Conservation (phyloP, 495 filamentous ascomycete genomes). For the Penicillium malachiteum region DNA sequence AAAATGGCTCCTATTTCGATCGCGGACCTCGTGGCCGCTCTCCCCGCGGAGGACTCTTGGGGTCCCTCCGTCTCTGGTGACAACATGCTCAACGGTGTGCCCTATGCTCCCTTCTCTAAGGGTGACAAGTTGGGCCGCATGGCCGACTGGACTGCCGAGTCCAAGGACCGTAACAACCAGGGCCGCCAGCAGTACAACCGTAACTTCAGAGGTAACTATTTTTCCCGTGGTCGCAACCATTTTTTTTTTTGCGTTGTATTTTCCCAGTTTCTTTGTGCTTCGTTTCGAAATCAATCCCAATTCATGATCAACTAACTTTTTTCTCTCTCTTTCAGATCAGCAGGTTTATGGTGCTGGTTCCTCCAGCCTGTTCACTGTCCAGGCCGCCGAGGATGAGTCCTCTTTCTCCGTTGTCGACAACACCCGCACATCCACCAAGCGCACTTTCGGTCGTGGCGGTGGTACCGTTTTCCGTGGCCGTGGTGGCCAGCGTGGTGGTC, state of each 20-base stretch:
- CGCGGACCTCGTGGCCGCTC: conserved; percentile 56
- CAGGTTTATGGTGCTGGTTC: conserved; percentile 94
- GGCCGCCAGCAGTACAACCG: conserved; percentile 85
- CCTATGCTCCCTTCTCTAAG: conserved; percentile 97
- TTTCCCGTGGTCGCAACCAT: background rate
- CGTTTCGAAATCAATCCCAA: background rate
- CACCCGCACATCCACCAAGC: conserved; percentile 76
- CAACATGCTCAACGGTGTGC: conserved; percentile 87
- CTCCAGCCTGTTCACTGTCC: conserved; percentile 81
- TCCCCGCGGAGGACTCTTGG: conserved; percentile 73
- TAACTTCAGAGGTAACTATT: conserved; percentile 75
- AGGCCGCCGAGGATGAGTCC: conserved; percentile 90
- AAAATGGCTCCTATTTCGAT: conserved; percentile 58
- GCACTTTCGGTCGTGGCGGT: conserved; percentile 83
- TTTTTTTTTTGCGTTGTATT: conserved; percentile 11
- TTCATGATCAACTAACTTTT: conserved; percentile 8
- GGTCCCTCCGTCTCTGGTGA: conserved; percentile 78
- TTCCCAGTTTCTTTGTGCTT: conserved; percentile 2
- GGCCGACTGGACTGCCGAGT: conserved; percentile 97
- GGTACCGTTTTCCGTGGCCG: conserved; percentile 86
- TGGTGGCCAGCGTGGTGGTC: conserved; percentile 65
- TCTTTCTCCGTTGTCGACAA: conserved; percentile 98
- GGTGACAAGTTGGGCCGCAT: conserved; percentile 98
- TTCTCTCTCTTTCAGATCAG: conserved; percentile 61
- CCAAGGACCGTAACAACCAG: conserved; percentile 80